A percentile compares a stretch with the other conserved stretches of the same genome.
phyloP scores from a whole-genome alignment of 2,329 filamentous ascomycete species.

The Berkeleyomyces basicola region DNA sequence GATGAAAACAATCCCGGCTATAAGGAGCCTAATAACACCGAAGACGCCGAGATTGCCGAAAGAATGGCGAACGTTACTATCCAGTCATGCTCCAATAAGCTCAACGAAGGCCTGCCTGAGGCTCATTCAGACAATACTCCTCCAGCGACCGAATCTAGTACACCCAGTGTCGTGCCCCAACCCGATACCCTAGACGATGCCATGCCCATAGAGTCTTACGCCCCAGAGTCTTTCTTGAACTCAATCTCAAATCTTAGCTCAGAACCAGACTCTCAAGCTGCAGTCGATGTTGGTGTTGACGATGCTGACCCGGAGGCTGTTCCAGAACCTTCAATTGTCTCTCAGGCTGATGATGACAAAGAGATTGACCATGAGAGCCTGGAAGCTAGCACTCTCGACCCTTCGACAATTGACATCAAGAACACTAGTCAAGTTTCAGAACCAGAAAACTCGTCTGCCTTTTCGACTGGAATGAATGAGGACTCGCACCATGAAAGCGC shows the following conservation, averaged over 20 bases:
- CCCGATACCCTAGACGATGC: neutral
- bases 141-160: neutral
- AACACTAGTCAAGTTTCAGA: constrained; percentile 12
- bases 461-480: constrained; percentile 10
- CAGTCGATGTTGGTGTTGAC: neutral
- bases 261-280: neutral
- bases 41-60: constrained; percentile 8
- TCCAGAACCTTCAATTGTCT: constrained; percentile 13
- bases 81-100: neutral
- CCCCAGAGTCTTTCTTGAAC: neutral
- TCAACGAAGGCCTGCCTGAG: neutral
- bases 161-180: neutral
- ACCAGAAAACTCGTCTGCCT: constrained; percentile 13
- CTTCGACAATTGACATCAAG: constrained; percentile 11
- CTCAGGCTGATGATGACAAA: constrained; percentile 11
- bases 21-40: neutral
- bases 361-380: constrained; percentile 11
- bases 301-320: constrained; percentile 8
- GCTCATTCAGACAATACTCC: neutral
- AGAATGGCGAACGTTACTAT: constrained; percentile 8
- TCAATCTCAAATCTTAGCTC: neutral
- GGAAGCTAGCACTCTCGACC: constrained; percentile 8
- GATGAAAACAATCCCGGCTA: neutral
- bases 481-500: constrained; percentile 7
- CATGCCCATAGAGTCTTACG: neutral